A percentile compares a stretch with the other conserved stretches of the same genome.
These are phyloP conservation scores for Vitis riparia DNA, from an alignment of 164 flowering plant genomes.

Conservation along the genomic window DNA sequence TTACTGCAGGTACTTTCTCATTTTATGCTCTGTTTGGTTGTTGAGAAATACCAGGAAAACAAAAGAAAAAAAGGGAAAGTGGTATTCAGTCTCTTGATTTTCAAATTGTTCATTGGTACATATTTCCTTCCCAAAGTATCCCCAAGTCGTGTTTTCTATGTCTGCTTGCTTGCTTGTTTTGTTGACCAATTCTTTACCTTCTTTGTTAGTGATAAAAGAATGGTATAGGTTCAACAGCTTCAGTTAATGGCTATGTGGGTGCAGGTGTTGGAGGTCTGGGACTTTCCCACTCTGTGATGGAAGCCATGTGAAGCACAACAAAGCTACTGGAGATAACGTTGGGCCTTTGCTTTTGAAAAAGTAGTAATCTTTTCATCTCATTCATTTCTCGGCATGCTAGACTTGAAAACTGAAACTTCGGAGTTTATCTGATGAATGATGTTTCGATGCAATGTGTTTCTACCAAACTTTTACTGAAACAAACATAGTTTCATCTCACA, in stretches of 20 bases:
- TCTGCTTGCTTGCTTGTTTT: no score
- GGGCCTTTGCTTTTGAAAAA: conserved; percentile 91
- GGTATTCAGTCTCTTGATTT: no score
- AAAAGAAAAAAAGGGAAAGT: no score
- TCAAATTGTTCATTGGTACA: no score
- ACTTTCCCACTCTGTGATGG: conserved; percentile 96
- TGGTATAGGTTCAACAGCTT: neutral
- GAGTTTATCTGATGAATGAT: neutral
- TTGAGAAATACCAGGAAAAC: no score
- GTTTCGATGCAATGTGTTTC: neutral
- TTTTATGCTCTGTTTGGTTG: neutral
- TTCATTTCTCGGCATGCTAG: neutral
- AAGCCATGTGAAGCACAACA: conserved; percentile 90
- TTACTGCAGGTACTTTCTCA: conserved; percentile 69
- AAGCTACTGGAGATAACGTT: conserved; percentile 89
- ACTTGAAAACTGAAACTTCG: neutral
- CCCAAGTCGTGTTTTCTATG: no score
- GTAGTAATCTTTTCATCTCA: conserved; percentile 19
- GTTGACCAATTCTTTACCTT: no score
- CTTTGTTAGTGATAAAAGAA: no score
- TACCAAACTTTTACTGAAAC: neutral
- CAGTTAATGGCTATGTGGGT: conserved; percentile 5
- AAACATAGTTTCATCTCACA: neutral
- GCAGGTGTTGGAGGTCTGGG: conserved; percentile 95
- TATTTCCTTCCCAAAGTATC: no score